Base-by-base conservation (phyloP, 2,329 filamentous ascomycete species). In the Botrytis tulipae region DNA sequence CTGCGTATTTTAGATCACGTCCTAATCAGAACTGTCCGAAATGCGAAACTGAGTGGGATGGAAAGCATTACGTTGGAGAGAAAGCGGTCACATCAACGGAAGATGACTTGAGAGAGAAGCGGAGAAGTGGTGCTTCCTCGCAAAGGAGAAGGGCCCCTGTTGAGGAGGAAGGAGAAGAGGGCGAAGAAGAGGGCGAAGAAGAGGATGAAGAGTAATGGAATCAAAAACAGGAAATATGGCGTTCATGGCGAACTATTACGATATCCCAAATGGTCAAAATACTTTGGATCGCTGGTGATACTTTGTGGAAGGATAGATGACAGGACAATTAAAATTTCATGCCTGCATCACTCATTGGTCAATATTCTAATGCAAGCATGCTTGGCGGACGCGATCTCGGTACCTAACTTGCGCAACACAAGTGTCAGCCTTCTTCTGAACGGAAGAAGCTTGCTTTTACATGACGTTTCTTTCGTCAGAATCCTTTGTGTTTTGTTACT, bases 1-100 rank as follows among this genome's bases (percentile, higher is more conserved):
- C 89, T 20, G 90, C 89, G 42, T 94, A 92, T 81, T 97, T 94
- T 86, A 86, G 91, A 32, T 88, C 89, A 59, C 77, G 76, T 40
- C 70, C 76, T 14, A 86, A 86, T 1, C 87, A 87, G 75, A 87
- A 85, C 60, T 97, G 94, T 79, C 91, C 92, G 0, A 85, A 83
- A 73, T 92, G 90, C 78, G 80, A 83, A 4, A 84, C 80, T 14
- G 82, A 82, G 1, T 91, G 89, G 88, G 80, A 78, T 74, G 80
- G 78, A 18, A 75, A 78, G 71, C 71, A 78, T 57, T 80, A 74
- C 72, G 80, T 82, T n/a, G 81, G 81, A 5, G 78, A 82, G 73
- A 78, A 76, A 74, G 80, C 76, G 7, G 72, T 81, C n/a, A 82
- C 79, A 22, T 78, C 74, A 20, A 80, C 76, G 7, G 81, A 82